Evolutionary conservation across 139 green algal genomes (phyloP), one percentile per base, ranked within the genome.

Genomic region (Chlamydomonas schloesseri): DNA sequence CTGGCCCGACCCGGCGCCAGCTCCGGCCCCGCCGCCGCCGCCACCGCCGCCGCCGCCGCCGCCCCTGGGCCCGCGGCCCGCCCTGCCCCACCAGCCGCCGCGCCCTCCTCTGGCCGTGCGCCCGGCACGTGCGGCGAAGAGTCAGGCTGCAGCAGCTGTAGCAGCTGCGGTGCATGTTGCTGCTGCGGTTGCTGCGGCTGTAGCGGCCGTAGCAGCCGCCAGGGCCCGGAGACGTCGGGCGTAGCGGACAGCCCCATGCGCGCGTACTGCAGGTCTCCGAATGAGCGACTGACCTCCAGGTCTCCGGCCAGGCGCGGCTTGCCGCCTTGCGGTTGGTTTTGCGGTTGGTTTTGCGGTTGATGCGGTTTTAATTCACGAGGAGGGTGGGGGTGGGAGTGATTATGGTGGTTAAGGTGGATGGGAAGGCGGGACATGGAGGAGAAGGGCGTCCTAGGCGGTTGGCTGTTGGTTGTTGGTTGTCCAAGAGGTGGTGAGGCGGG

Each of bases 201-300:
- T 8, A 50, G 42, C 42, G 6, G 42, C 42, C 42, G 37, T 5
- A n/a, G 57, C 47, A 82, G 55, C 8, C 36, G 0, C 69, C 68
- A 82, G 20, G 83, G 71, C 8, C 82, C 82, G 23, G n/a, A 0
- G 21, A 89, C 34, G 28, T 85, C 68, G 15, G 91, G 91, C 14
- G 79, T 18, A 0, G 83, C 13, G 28, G 62, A 90, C 24, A 94
- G 87, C 1, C 91, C 91, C 46, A 65, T 28, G 3, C 21, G 13
- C 8, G 88, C 55, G 71, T 91, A 94, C 8, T 82, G 76, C 26
- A 84, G 33, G 78, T 95, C 93, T 0, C 93, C 93, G 21, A 95
- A 81, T 20, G 91, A 86, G 0, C 93, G 76, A 0, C 90, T 91
- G 0, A 95, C 75, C 70, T 93, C 90, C 36, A 95, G 87, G 79